Evolutionary conservation across 495 filamentous ascomycete species (phyloP), one percentile per base, ranked within the genome.

Genomic region (Penicillium parvum): DNA sequence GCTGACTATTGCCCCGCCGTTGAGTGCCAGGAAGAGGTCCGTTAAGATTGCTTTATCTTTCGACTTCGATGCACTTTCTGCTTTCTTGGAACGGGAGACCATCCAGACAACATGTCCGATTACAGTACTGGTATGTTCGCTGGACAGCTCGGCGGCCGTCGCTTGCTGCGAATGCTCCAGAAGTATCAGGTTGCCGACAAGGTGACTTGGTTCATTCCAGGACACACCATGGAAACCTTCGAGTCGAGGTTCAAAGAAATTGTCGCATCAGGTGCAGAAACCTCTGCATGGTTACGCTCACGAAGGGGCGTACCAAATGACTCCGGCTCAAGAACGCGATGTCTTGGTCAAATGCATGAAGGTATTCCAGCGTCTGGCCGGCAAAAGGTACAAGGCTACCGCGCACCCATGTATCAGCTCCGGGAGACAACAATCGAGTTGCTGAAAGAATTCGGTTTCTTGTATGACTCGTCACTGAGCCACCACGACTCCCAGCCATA

Each of bases 201-300:
- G 33, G 17, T 36, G 17, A 36, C 33, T 21, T 36, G 33, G 33
- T 36, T 36, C 19, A 36, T 36, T 21, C 33, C 33, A 9, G 19
- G 33, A 4, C 33, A 36, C 14, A 36, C 33, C 33, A 21, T 21
- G 5, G 18, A 36, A n/a, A 29, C 27, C 11, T 29, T 29, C 5
- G 3, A 3, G 27, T 3, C 2, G 1, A n/a, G 4, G 4, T 10
- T n/a, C 2, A 63, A 68, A 19, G 61, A 64, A 18, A 76, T 84
- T 23, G 62, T 81, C 3, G 69, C 75, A 0, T 71, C 69, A 15
- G 77, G 78, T 3, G 68, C 64, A 10, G 79, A 84, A 47, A 73
- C 82, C 28, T 0, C 62, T 78, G 7, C 79, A 84, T 51, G 79
- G 80, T 17, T 84, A 84, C 52, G 70, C 73, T 8, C 78, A 81